A percentile compares a stretch with the other conserved stretches of the same genome.
phyloP scores from a whole-genome alignment of 306 rosid genomes.

The Elaeagnus macrophylla region DNA sequence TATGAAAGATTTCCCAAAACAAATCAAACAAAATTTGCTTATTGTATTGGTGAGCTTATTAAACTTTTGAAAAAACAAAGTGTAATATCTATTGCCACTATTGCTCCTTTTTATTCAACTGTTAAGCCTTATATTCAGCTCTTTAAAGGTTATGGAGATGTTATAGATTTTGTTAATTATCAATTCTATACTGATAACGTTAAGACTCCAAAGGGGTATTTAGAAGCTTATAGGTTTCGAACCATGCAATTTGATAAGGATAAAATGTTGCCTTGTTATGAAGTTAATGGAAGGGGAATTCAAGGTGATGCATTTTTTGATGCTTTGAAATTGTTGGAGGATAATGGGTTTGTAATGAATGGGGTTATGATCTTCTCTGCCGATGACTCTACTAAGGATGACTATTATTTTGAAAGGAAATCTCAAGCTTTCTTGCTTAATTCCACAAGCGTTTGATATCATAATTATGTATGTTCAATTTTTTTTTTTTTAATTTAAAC shows the following conservation, averaged over 20 bases:
- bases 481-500: too few species aligned
- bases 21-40: conserved; percentile 22
- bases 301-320: conserved; percentile 45
- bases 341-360: conserved; percentile 30
- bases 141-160: conserved; percentile 20
- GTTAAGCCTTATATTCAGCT: conserved; percentile 30
- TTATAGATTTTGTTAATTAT: conserved; percentile 42
- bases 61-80: conserved; percentile 37
- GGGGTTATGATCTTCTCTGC: conserved; percentile 55
- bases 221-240: conserved; percentile 23
- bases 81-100: conserved; percentile 37
- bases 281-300: conserved; percentile 46
- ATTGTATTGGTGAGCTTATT: conserved; percentile 53
- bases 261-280: conserved; percentile 39
- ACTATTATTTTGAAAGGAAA: conserved; percentile 34
- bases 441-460: conserved; percentile 4
- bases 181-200: conserved; percentile 50
- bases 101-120: conserved; percentile 43
- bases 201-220: conserved; percentile 24
- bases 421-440: conserved; percentile 49
- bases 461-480: too few species aligned
- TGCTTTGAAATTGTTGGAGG: conserved; percentile 26
- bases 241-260: conserved; percentile 18
- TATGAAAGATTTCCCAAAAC: conserved; percentile 37
- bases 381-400: conserved; percentile 28